Base-by-base conservation (phyloP, 805 yeast genomes). In the Candida namnaoensis region DNA sequence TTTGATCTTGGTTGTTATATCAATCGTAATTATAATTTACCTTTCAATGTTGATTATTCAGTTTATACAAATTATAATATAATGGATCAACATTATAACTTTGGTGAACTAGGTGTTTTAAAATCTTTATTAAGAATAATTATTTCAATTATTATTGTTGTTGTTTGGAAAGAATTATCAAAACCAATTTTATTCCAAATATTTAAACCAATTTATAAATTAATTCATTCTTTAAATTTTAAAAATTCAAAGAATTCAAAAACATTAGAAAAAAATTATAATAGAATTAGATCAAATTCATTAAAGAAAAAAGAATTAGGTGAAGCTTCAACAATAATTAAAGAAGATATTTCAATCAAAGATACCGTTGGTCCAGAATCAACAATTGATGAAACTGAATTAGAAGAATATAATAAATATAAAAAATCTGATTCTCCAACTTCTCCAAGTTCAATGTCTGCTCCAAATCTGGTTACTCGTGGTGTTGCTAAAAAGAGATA, bases 121-220 rank as follows among this genome's bases (percentile, higher is more conserved):
- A 63, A 64, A 30, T 53, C 76, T 0, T 27, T 66, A 0, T 40
- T 70, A 8, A 63, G 97, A 41, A 60, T 83, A 4, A 28, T 71
- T 0, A 38, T 85, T 9, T 97, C 97, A 7, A 72, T 87, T 0
- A 47, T 56, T 0, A 44, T 72, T 6, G 82, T 91, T 27, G 73
- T 78, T 1, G 41, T 71, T 4, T 91, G 98, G 98, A 83, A 90
- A 47, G 62, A 74, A 1, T 38, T 78, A 3, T 73, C 90, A 44
- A 88, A 88, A 58, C 82, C 83, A n/a, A 46, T 80, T 2, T 64
- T 87, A 2, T 72, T 76, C 52, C 62, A 67, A 14, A 41, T 76
- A 10, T 65, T 87, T 36, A 78, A 80, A 7, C 86, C 88, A 1
- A 50, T 81, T 12, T 81, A 78, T 41, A 44, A 50, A 34, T n/a